Evolutionary conservation across 139 green algal species (phyloP), one percentile per base, ranked within the genome.

Genomic region (Chlorella sp.): DNA sequence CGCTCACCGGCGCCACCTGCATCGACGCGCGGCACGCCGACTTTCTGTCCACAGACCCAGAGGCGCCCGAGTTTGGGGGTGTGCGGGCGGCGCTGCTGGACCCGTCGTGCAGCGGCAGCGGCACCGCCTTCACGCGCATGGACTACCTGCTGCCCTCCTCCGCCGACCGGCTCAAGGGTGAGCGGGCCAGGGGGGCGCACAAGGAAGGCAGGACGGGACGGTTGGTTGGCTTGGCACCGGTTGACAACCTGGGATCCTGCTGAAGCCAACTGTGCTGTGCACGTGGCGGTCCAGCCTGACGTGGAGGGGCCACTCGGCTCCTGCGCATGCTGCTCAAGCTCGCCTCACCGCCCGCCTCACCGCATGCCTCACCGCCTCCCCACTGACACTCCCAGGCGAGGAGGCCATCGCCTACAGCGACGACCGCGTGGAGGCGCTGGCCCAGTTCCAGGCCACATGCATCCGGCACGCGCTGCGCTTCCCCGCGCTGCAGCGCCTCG

Each of bases 41-140:
- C 91, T 99, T 99, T 74, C 82, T 99, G 58, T 77, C 65, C 7
- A 3, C 96, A 0, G 92, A 98, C 83, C 87, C 87, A 0, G 60
- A 80, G 19, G 75, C 73, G 24, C 30, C 28, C 2, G 76, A 86
- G 60, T 87, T 77, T 36, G 54, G 9, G 11, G 46, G 56, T 8
- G 86, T 98, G 60, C 80, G 83, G 1, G 96, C 85, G 3, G 85
- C 99, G 8, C 89, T 99, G 58, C 90, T 99, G 84, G 97, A 99
- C 85, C 95, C 95, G 0, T 98, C 95, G 8, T 98, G 95, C 85
- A 94, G 87, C 80, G 95, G 95, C 30, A 95, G 89, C 28, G 95
- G 95, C 51, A 98, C 95, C 30, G 70, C 69, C 2, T 54, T 86
- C 48, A 91, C 90, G 20, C 87, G 94, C 26, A 91, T 94, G 87